Base-by-base conservation (phyloP, 176 grass and related monocot species). In the Oryza punctata region DNA sequence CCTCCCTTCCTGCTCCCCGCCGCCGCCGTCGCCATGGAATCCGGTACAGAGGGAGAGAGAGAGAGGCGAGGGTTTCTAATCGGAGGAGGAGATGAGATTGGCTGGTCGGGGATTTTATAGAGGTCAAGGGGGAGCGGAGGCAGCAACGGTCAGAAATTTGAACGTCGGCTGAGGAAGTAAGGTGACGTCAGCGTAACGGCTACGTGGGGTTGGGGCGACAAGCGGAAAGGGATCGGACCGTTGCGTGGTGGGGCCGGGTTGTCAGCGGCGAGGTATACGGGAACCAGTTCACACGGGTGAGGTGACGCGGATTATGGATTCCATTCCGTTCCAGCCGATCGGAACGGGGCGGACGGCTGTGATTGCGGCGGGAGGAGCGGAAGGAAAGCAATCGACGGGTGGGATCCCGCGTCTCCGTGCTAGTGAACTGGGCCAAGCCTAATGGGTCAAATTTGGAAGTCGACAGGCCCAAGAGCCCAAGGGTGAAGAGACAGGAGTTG, bases 131-230 rank as follows among this genome's bases (percentile, higher is more conserved):
- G 67, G 21, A 14, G 12, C 6, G 29, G 50, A 29, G 40, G 4
- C 10, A 93, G 11, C 10, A 91, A 94, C 91, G 89, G 91, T 85
- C 78, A 29, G 6, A 94, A 89, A 71, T 84, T 91, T 79, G 85
- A 91, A 97, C 52, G 8, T 12, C 28, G 27, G 30, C 66, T 65
- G 26, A 52, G 1, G 16, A 13, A 21, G 52, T 52, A 68, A 85
- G 77, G 75, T 78, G 70, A 78, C 43, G 29, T 68, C 47, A 16
- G 35, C 40, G 27, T 6, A 85, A 91, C 89, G 77, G 85, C 52
- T 85, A 6, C 16, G 52, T 0, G n/a, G 4, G n/a, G 13, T 61
- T 3, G 32, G 32, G 4, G 5, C 32, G 41, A 6, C 44, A 2
- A n/a, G 12, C 1, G 21, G 9, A n/a, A n/a, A 23, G 32, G 25